A percentile compares a stretch with the other conserved stretches of the same genome.
Evolutionary conservation across 208 protist genomes (phyloP).

Genomic region (Entamoeba histolytica): DNA sequence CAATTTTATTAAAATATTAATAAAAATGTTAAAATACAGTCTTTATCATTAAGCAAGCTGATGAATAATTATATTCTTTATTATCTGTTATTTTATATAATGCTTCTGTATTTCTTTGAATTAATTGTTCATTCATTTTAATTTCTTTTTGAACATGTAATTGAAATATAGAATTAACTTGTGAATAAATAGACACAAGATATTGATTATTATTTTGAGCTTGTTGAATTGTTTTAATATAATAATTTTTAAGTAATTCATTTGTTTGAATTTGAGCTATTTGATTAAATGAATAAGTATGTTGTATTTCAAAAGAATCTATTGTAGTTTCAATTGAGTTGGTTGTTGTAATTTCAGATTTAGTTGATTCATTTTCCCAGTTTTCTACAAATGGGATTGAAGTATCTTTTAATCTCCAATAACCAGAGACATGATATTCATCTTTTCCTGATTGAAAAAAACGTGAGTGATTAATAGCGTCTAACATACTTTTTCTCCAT

Average conservation of each 20-base stretch:
- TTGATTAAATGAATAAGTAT: too few species aligned
- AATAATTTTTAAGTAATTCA: too few species aligned
- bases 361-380: neutral
- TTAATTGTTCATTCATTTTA: neutral
- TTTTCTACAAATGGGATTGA: neutral
- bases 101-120: neutral
- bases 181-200: too few species aligned
- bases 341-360: too few species aligned
- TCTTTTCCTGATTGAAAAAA: neutral
- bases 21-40: neutral
- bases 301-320: too few species aligned
- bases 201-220: too few species aligned
- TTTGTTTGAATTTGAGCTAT: too few species aligned
- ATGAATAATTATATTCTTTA: neutral
- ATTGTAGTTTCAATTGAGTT: too few species aligned
- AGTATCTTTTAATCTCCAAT: neutral
- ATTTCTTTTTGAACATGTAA: neutral
- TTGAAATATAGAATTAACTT: too few species aligned
- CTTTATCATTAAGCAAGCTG: neutral
- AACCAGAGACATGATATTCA: neutral
- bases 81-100: neutral
- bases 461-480: neutral
- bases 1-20: neutral
- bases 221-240: too few species aligned
- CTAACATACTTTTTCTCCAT: neutral